Base-by-base conservation (phyloP, 495 filamentous ascomycete genomes). In the Aspergillus steynii region DNA sequence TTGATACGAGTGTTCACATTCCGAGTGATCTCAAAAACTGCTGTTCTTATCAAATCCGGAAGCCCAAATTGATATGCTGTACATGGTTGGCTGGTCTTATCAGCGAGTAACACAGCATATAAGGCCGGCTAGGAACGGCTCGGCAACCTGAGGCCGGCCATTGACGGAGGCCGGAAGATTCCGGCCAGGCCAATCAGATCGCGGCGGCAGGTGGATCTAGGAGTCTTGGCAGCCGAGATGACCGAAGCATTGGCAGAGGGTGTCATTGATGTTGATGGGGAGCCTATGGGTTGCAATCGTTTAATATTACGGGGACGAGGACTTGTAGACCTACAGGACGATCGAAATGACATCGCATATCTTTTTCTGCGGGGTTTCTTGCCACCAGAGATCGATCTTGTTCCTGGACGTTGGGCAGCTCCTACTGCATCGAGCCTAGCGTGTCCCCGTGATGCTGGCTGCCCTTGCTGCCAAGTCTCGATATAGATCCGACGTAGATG, bases 81-180 rank as follows among this genome's bases (percentile, higher is more conserved):
- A 20, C 20, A 20, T 49, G 47, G 47, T 27, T 59, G 48, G 29
- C 56, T 34, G 31, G 31, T 34, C 31, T 1, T 34, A 34, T 34
- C 31, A 34, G 2, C 15, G 29, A n/a, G 52, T n/a, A 53, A 29
- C 27, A 4, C 5, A 20, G 31, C 2, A 14, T 4, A 42, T 14
- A 42, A 42, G 37, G 37, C 37, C 37, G 14, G 28, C 29, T 34
- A 27, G 25, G 7, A 10, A 26, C 45, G 32, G 28, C 15, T 25
- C 47, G 52, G 56, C 47, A 60, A 55, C 57, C 28, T 9, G 9
- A 65, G 56, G 60, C 52, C 77, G 77, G 77, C 55, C 78, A 80
- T 66, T 66, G 58, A 58, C 77, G 77, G 77, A 77, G 76, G 76
- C 76, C 76, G 74, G 75, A 56, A 64, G 55, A 76, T 78, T 76